Evolutionary conservation across 306 rosid species (phyloP).

Genomic region (Lablab purpureus): DNA sequence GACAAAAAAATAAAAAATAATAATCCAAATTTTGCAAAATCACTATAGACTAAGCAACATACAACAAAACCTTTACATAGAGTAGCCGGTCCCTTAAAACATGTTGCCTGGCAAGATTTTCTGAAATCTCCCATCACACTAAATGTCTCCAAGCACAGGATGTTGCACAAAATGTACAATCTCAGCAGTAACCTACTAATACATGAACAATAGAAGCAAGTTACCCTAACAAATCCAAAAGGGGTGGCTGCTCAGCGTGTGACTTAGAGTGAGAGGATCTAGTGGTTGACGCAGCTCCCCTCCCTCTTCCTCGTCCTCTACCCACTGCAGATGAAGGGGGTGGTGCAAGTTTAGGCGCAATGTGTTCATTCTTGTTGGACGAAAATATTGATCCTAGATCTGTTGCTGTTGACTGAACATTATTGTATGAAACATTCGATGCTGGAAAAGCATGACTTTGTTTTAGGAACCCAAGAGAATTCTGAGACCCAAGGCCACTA

Average conservation of each 20-base stretch:
- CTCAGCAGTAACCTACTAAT: slow-evolving; percentile 45
- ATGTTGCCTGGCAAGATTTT: slow-evolving; percentile 47
- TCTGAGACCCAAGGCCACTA: slow-evolving; percentile 56
- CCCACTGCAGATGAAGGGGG: slow-evolving; percentile 88
- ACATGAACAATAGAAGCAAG: slow-evolving; percentile 33
- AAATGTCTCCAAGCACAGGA: slow-evolving; percentile 52
- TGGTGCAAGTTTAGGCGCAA: slow-evolving; percentile 87
- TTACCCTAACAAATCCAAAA: slow-evolving; percentile 84
- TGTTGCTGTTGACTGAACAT: slow-evolving; percentile 61
- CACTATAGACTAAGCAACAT: slow-evolving; percentile 60
- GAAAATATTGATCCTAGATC: slow-evolving; percentile 89
- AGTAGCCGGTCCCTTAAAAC: slow-evolving; percentile 48
- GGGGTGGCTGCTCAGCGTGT: slow-evolving; percentile 73
- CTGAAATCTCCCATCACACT: slow-evolving; percentile 45
- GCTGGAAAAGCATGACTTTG: slow-evolving; percentile 63
- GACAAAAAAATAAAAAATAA: slow-evolving; percentile 40
- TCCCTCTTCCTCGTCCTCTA: slow-evolving; percentile 94
- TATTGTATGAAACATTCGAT: slow-evolving; percentile 52
- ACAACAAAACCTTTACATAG: slow-evolving; percentile 61
- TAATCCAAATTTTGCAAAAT: slow-evolving; percentile 47
- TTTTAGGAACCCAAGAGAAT: slow-evolving; percentile 67
- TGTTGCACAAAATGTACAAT: slow-evolving; percentile 52
- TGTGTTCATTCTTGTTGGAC: slow-evolving; percentile 70
- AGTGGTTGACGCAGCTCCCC: slow-evolving; percentile 59
- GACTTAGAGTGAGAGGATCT: slow-evolving; percentile 66